Evolutionary conservation across 75 land plant species (phyloP), one percentile per base, ranked within the genome.

Genomic region (Larix kaempferi): DNA sequence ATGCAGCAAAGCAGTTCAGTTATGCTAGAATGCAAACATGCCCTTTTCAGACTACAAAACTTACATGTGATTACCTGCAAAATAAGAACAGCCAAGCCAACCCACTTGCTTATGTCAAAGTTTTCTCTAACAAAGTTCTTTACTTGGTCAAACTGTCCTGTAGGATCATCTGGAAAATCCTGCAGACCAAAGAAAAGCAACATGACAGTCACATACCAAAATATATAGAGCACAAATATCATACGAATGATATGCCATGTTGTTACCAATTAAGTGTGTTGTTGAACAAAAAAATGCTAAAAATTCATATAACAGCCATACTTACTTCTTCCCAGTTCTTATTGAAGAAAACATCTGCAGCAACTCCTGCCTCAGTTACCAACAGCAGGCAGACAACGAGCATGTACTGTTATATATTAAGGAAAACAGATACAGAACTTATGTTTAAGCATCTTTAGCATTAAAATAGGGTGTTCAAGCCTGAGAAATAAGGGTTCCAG

Each of bases 101-200:
- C 78, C 91, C 91, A 89, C 86, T 85, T 85, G 88, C 85, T 83
- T 5, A 89, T 82, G 23, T 87, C 88, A 59, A 84, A 44, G 75
- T 91, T 89, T 13, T 88, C 82, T 59, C 73, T 67, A 11, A 91
- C 81, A 74, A 89, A 91, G 29, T 84, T 69, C 56, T 85, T 83
- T 74, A 89, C 64, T 66, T 89, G 88, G 74, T 91, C 82, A 59
- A 91, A 80, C 74, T 78, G 79, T 23, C 93, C 91, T 5, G 91
- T 89, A 33, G 88, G 83, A 79, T 91, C 93, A 1, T 81, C 77
- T 23, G 93, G 93, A 22, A 91, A 83, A 74, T 91, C 91, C 91
- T 91, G 78, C 41, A 29, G 49, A 15, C 74, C 25, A 5, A 35
- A 10, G 33, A 73, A 57, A 59, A 19, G 52, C 73, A 60, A 56